Evolutionary conservation across 192 early-diverging fungal species (phyloP), one percentile per base, ranked within the genome.

Genomic region (Coemansia reversa): DNA sequence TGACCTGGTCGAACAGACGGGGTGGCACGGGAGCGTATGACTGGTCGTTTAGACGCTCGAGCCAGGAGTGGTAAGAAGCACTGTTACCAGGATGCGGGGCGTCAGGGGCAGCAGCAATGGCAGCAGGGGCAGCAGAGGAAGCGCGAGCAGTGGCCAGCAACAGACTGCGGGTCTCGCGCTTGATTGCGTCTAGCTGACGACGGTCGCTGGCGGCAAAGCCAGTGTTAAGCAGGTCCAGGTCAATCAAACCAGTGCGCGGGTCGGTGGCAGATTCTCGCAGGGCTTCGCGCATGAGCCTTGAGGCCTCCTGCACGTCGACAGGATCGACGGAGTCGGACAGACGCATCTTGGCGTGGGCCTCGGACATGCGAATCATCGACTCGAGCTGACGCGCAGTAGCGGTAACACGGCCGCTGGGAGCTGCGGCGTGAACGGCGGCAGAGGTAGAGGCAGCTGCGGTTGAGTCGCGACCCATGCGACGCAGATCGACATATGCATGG

Each of bases 311-410:
- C 3, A 98, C 97, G 76, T 99, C 97, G 42, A 28, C 30, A 4
- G 81, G 68, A 7, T 95, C 91, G 5, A 98, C 97, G 0, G 63
- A 66, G 9, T 71, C 47, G 16, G 91, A 89, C 8, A 98, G 70
- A 25, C 96, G 89, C 91, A 97, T 90, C 53, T 88, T 86, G 58
- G 96, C 96, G 58, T 94, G 91, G 2, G 94, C 95, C 67, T 98
- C 95, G 14, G 93, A 67, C 73, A 98, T 84, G 52, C 96, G 91
- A 74, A 98, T 95, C 94, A 99, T 97, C 5, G 92, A 94, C 83
- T 97, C 97, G 8, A 98, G 85, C 74, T 98, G 94, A 51, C 95
- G 84, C 3, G 95, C 95, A 0, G 96, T 99, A 2, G 94, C 94
- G 0, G 94, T 93, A n/a, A 93, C 84, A 18, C 88, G 84, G 29